Evolutionary conservation across 352 stramenopile genomes (phyloP).

Genomic region (Pythium phragmitis): DNA sequence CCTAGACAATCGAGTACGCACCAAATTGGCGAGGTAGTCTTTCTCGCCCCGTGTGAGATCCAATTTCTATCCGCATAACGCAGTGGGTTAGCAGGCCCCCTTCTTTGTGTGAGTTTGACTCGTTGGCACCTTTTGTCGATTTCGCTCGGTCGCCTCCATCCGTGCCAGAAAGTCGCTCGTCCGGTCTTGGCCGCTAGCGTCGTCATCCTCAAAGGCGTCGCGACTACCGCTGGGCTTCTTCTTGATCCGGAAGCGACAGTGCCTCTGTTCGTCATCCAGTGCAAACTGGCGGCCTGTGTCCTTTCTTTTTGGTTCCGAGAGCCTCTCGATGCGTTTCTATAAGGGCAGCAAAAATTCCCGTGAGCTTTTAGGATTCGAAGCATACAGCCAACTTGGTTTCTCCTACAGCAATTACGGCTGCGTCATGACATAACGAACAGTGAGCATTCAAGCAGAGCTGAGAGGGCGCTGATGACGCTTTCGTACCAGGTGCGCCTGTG

Average conservation of each 20-base stretch:
- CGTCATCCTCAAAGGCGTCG: constrained; percentile 36
- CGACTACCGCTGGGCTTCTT: constrained; percentile 27
- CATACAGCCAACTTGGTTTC: neutral
- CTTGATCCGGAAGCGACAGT: constrained; percentile 66
- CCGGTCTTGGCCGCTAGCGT: constrained; percentile 26
- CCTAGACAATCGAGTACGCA: constrained; percentile 10
- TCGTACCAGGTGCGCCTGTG: constrained; percentile 42
- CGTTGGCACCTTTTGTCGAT: constrained; percentile 61
- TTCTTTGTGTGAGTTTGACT: neutral
- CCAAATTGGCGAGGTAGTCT: constrained; percentile 48
- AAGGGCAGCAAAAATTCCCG: neutral
- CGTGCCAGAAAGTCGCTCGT: constrained; percentile 58
- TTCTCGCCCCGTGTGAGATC: constrained; percentile 72
- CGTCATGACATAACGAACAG: neutral
- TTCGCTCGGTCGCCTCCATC: constrained; percentile 79
- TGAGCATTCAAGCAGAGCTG: neutral
- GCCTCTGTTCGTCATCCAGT: constrained; percentile 64
- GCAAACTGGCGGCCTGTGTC: constrained; percentile 51
- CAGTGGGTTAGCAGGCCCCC: neutral
- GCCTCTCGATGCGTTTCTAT: constrained; percentile 63
- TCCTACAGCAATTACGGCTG: constrained; percentile 23
- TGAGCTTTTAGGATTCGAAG: no score
- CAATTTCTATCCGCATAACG: constrained; percentile 45
- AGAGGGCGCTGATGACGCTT: neutral
- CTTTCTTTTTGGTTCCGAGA: constrained; percentile 53